Conservation (phyloP, 1,284 basidiomycete genomes). For the Ustanciosporium gigantosporum region DNA sequence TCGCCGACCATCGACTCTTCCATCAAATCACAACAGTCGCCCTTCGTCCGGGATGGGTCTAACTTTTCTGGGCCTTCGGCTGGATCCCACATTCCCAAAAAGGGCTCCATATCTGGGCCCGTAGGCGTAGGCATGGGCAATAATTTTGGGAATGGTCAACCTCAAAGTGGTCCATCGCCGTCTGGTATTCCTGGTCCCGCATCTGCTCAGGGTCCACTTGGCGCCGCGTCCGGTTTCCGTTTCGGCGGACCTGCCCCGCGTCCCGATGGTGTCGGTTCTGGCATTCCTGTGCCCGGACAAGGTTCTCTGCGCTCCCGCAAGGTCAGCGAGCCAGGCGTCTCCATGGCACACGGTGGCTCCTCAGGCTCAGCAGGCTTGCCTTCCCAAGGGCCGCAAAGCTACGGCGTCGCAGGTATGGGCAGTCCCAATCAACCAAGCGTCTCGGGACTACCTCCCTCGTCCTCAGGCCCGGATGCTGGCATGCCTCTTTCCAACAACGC, state of each 20-base stretch:
- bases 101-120: constrained; percentile 40
- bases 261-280: constrained; percentile 29
- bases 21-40: constrained; percentile 15
- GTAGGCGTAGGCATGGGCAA: constrained; percentile 22
- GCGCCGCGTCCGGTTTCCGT: constrained; percentile 48
- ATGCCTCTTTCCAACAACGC: constrained; percentile 11
- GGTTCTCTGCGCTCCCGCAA: constrained; percentile 34
- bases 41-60: constrained; percentile 10
- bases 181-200: constrained; percentile 24
- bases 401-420: constrained; percentile 13
- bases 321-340: constrained; percentile 35
- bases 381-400: background rate
- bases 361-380: constrained; percentile 4
- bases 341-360: constrained; percentile 4
- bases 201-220: constrained; percentile 29
- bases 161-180: constrained; percentile 2
- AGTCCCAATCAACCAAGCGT: constrained; percentile 19
- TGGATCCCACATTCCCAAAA: constrained; percentile 29
- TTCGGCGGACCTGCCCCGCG: constrained; percentile 45
- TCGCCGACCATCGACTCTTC: constrained; percentile 31
- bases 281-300: constrained; percentile 40
- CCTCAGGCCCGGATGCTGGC: constrained; percentile 26
- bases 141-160: constrained; percentile 18
- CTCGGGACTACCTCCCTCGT: constrained; percentile 40
- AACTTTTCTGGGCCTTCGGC: constrained; percentile 19